Conservation (phyloP, 2,329 filamentous ascomycete species). For the Tolypocladium cylindrosporum region DNA sequence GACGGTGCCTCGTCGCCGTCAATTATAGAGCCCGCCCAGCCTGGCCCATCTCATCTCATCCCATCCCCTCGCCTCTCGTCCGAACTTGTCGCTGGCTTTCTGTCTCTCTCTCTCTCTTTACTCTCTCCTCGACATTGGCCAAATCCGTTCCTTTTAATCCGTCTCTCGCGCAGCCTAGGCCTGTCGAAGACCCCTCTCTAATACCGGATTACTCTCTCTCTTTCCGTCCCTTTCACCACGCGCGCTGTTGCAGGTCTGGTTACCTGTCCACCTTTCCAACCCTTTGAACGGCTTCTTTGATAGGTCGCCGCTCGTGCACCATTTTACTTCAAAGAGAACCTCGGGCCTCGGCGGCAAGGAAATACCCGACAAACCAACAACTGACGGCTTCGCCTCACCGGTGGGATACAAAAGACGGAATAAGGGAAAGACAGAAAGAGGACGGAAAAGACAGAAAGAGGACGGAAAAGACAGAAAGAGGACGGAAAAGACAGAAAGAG, state of each 20-base stretch:
- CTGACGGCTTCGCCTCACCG: background rate
- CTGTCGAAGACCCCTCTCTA: slow-evolving; percentile 9
- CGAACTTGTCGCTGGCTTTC: background rate
- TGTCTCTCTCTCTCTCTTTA: slow-evolving; percentile 5
- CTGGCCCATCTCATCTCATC: background rate
- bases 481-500: slow-evolving; percentile 2
- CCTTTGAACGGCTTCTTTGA: background rate
- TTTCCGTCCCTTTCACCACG: slow-evolving; percentile 26
- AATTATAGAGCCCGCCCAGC: slow-evolving; percentile 9
- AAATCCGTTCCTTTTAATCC: slow-evolving; percentile 5
- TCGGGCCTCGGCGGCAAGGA: background rate
- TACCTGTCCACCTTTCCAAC: slow-evolving; percentile 27
- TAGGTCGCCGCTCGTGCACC: background rate
- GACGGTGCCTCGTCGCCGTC: slow-evolving; percentile 3
- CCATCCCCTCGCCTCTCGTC: background rate
- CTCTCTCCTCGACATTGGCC: slow-evolving; percentile 3
- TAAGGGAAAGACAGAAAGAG: background rate
- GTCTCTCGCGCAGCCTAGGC: background rate
- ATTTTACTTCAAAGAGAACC: background rate
- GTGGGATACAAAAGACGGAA: background rate
- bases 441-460: slow-evolving; percentile 1
- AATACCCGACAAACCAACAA: background rate
- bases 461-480: slow-evolving; percentile 1
- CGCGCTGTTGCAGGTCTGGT: slow-evolving; percentile 40
- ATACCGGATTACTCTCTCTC: slow-evolving; percentile 33